Evolutionary conservation across 2,329 filamentous ascomycete genomes (phyloP).

Genomic region (Trichoderma cornu-damae): DNA sequence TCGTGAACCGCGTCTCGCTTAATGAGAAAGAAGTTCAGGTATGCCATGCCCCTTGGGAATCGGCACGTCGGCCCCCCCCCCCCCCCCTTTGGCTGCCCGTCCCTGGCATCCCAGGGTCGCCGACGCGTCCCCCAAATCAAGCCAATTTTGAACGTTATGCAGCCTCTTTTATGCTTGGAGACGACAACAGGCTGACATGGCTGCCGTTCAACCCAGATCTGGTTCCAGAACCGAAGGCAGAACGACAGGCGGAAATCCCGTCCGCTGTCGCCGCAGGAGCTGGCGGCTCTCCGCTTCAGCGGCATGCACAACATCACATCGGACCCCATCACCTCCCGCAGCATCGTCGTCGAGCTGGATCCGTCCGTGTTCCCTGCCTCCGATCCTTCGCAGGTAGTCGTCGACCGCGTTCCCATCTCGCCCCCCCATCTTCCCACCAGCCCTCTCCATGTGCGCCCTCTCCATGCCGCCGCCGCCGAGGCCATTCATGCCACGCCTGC

Average conservation of each 20-base stretch:
- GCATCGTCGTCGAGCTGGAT: constrained; percentile 27
- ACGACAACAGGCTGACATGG: constrained; percentile 13
- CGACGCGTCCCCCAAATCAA: constrained; percentile 11
- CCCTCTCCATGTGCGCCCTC: constrained; percentile 23
- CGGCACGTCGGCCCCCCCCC: neutral
- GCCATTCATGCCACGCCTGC: constrained; percentile 24
- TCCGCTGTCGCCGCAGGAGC: constrained; percentile 72
- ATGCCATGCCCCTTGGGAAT: constrained; percentile 33
- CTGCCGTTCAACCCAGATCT: constrained; percentile 58
- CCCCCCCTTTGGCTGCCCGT: neutral
- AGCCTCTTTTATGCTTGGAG: constrained; percentile 3
- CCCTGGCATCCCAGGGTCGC: constrained; percentile 1
- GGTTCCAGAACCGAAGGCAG: constrained; percentile 94
- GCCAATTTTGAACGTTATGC: constrained; percentile 15
- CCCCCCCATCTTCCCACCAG: constrained; percentile 26
- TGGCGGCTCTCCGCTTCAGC: constrained; percentile 56
- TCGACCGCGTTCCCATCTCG: constrained; percentile 25
- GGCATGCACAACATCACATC: constrained; percentile 49
- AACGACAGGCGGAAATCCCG: constrained; percentile 87
- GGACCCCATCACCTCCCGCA: constrained; percentile 35
- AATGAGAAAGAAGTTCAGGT: constrained; percentile 98
- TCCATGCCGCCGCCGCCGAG: constrained; percentile 25
- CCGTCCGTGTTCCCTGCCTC: constrained; percentile 25
- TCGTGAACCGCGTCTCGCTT: constrained; percentile 78
- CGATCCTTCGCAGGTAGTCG: constrained; percentile 26